Evolutionary conservation across 148 eudicot genomes (phyloP), one percentile per base, ranked within the genome.

Genomic region (Rhododendron kiyosumense): DNA sequence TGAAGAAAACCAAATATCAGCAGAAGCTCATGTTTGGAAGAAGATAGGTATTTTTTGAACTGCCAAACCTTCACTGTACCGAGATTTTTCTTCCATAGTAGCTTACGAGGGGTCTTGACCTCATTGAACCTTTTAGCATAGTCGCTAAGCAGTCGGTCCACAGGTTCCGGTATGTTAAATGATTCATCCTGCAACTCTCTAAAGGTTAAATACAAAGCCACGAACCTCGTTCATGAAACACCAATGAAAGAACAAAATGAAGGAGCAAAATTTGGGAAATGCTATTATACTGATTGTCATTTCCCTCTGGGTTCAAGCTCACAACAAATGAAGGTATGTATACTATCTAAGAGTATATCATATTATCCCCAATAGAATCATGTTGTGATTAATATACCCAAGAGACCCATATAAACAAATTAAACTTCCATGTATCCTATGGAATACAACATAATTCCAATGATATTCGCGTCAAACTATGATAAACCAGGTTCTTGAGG

Each of bases 81-180:
- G 69, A 94, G 99, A 85, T 93, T 97, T 92, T 97, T 97, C 90
- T 94, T 97, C 99, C 99, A 97, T 51, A 92, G 89, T 38, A 97
- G 90, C 91, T 95, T 97, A 73, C 98, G 97, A 79, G 99, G 99
- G 71, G 98, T 95, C 90, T 97, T 97, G 71, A 95, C 91, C 89
- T 97, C 96, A 90, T 93, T 88, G 86, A 92, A 97, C 89, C 98
- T 92, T 90, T 92, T 94, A 87, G 99, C 96, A 91, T 97, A 97
- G 84, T 94, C 99, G 84, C 89, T 88, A 83, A 96, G 88, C 86
- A 96, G 94, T 86, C 89, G 91, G 63, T 94, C 95, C 87, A 97
- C 94, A 85, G 94, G 82, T 86, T 43, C 93, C n/a, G 99, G 98
- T 78, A 95, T 54, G 87, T 86, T 92, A 84, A 95, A 83, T 54